Evolutionary conservation across 345 rosid species (phyloP).

Genomic region (Pugionium dolabratum): DNA sequence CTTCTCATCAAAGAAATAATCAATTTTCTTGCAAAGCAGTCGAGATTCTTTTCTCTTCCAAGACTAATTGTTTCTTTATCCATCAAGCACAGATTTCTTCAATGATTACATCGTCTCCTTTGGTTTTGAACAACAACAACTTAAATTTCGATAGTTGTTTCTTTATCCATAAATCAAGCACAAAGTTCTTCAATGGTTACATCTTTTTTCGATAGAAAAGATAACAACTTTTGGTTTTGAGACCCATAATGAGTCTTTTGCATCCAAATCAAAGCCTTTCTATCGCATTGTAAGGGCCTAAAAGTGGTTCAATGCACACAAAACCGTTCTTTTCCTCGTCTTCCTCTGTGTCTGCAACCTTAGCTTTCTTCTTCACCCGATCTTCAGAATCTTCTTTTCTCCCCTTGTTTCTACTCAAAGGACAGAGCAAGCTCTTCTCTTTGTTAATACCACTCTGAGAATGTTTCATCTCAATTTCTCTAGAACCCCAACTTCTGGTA

Average conservation of each 20-base stretch:
- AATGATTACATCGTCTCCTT: too few species aligned
- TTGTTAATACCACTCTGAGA: conserved; percentile 38
- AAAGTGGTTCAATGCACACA: not conserved
- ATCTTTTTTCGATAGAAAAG: too few species aligned
- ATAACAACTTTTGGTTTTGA: not conserved
- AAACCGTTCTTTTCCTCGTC: conserved; percentile 39
- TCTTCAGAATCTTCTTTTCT: conserved; percentile 54
- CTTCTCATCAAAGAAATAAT: too few species aligned
- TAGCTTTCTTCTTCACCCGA: conserved; percentile 52
- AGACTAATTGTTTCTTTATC: too few species aligned
- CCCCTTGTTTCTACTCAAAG: conserved; percentile 46
- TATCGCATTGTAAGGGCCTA: not conserved
- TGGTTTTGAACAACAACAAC: too few species aligned
- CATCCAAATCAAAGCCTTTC: conserved; percentile 22
- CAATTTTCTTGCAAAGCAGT: too few species aligned
- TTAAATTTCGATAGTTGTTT: too few species aligned
- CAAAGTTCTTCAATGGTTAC: too few species aligned
- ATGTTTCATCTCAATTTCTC: conserved; percentile 42
- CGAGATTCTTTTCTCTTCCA: not conserved
- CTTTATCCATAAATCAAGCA: too few species aligned
- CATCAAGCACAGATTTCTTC: too few species aligned
- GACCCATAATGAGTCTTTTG: not conserved
- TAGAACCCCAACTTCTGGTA: conserved; percentile 27
- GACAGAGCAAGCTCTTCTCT: conserved; percentile 54
- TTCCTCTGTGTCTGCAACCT: conserved; percentile 51